Base-by-base conservation (phyloP, 1,284 basidiomycete genomes). In the Trichosporon coremiiforme region DNA sequence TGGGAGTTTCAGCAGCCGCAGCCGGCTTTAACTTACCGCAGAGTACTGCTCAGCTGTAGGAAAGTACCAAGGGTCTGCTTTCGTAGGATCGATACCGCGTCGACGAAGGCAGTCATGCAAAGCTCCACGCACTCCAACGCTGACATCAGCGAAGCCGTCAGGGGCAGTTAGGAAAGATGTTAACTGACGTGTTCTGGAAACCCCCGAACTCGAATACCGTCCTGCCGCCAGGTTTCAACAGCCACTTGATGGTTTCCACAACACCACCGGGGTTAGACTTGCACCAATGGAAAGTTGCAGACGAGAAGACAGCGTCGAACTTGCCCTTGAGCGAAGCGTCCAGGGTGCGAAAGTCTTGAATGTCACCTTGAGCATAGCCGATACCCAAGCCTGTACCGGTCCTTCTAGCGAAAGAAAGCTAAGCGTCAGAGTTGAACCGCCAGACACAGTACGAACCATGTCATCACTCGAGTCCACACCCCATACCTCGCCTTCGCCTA, bases 231-330 rank as follows among this genome's bases (percentile, higher is more conserved):
- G 86, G 86, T 75, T 88, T 91, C 65, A 94, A 83, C 6, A 90
- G 81, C 67, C 84, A 85, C 74, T 87, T 87, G 35, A 87, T 87
- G 64, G 87, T 77, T 12, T 86, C 80, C 1, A 92, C 79, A 0
- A 93, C 92, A 0, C 87, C 89, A 0, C 76, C 78, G 0, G 93
- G 93, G 75, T 90, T 85, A 7, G 83, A 81, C 79, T 91, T 92
- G 81, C 92, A 94, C 93, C 93, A 94, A 77, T 95, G 93, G 70
- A 94, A 80, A 1, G 88, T 86, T 0, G 93, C 92, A 69, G 90
- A 92, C 60, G 89, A 89, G 82, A 94, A 93, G 1, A 91, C 89
- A 0, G 88, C 80, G 69, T 85, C 82, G 69, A 82, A 84, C 10
- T 72, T 72, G 10, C 78, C 77, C 64, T 77, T 70, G 20, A 75